Evolutionary conservation across 2,329 filamentous ascomycete genomes (phyloP), one percentile per base, ranked within the genome.

Genomic region (Stagonosporopsis cucurbitacearum): DNA sequence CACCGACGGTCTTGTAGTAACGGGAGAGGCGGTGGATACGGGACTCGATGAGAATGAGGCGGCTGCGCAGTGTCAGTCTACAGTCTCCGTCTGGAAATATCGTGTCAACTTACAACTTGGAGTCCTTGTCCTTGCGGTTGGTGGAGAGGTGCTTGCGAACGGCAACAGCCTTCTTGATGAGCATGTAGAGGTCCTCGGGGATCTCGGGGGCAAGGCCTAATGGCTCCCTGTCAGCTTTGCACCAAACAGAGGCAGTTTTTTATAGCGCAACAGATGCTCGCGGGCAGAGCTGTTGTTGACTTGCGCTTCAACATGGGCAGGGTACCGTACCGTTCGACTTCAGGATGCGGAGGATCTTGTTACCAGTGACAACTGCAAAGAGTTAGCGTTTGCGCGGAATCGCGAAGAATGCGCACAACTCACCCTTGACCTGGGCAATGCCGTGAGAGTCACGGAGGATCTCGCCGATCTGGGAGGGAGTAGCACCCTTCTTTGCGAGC

Each of bases 41-140:
- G 80, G 95, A 98, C 88, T 99, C 95, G 84, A 99, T 96, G 75
- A 99, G 90, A 94, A 99, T 99, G 70, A 99, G 91, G 79, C 95
- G 94, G 91, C 69, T 70, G 50, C 28, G 17, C 3, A 3, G 22
- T 44, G 51, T 69, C 50, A 69, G 60, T 50, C 13, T 3, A 13
- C 19, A 36, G 7, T 33, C 15, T 15, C 19, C 12, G 6, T 19
- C 13, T 8, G 17, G n/a, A 17, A 4, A 32, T 43, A 5, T 20
- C 25, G 28, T 47, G 35, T 11, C 20, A 49, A 70, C 69, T 33
- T 69, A 72, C 68, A 99, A 99, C 88, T 99, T 99, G 86, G 89
- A 91, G 87, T 99, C 95, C 87, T 92, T 96, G 88, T 99, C 95
- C 89, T 99, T 99, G 84, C 95, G 94, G 90, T 99, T 99, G 84